A percentile compares a stretch with the other conserved stretches of the same genome.
phyloP scores from a whole-genome alignment of 2,329 filamentous ascomycete species.

The Epichloe sibirici region DNA sequence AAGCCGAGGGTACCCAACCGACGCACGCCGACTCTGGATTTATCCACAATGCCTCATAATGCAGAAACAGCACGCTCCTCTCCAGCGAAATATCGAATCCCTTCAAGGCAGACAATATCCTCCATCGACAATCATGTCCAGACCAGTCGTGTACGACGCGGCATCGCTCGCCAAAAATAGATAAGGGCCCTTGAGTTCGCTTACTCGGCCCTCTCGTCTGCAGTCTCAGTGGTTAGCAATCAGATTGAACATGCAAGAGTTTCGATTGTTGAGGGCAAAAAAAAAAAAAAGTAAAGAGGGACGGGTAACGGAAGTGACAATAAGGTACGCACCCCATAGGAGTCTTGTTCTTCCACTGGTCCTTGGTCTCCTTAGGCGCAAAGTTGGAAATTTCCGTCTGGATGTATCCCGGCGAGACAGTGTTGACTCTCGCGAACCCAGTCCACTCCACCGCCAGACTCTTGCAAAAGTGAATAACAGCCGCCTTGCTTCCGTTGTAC shows the following conservation, averaged over 20 bases:
- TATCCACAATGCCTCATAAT: neutral
- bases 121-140: conserved; percentile 64
- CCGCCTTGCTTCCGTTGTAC: conserved; percentile 64
- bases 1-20: no score
- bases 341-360: conserved; percentile 65
- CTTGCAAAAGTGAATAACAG: conserved; percentile 47
- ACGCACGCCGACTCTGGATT: neutral
- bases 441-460: conserved; percentile 68
- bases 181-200: conserved; percentile 74
- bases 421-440: conserved; percentile 60
- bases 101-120: conserved; percentile 48
- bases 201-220: conserved; percentile 55
- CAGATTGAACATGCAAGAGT: neutral
- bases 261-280: neutral
- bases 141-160: conserved; percentile 68
- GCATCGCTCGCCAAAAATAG: conserved; percentile 74
- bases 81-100: neutral
- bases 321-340: conserved; percentile 49
- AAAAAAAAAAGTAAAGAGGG: neutral
- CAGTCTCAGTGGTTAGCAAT: neutral
- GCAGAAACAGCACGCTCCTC: neutral
- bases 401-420: conserved; percentile 64
- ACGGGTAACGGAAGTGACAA: neutral
- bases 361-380: conserved; percentile 52
- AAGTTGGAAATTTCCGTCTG: conserved; percentile 60